Evolutionary conservation across 108 stramenopile species (phyloP).

Genomic region (Hondaea fermentalgiana): DNA sequence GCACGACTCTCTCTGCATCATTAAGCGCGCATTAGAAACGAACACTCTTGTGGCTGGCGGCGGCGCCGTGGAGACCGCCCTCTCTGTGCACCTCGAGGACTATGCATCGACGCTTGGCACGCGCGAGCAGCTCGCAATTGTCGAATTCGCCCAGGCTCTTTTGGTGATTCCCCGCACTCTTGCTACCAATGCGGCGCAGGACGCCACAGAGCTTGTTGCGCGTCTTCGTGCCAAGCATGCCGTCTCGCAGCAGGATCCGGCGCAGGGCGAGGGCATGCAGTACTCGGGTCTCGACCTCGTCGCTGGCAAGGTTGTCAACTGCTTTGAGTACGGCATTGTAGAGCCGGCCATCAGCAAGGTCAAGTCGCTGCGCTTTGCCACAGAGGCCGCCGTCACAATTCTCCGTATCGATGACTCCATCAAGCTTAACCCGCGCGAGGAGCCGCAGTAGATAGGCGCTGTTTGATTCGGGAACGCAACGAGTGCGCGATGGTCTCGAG

Average conservation of each 20-base stretch:
- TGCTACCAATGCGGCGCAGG: conserved; percentile 97
- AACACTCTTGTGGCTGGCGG: conserved; percentile 94
- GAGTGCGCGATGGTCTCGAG: no score
- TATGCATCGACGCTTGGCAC: conserved; percentile 83
- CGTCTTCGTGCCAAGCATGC: conserved; percentile 80
- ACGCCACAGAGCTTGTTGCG: conserved; percentile 92
- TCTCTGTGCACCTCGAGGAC: conserved; percentile 83
- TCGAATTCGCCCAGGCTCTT: conserved; percentile 93
- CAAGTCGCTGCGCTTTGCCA: conserved; percentile 93
- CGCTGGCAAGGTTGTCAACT: conserved; percentile 75
- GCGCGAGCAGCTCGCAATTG: conserved; percentile 93
- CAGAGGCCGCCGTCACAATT: conserved; percentile 97
- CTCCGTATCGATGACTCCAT: conserved; percentile 93
- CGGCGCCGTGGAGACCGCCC: conserved; percentile 91
- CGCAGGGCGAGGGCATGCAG: conserved; percentile 47
- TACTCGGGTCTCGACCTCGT: conserved; percentile 79
- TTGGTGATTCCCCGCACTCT: conserved; percentile 96
- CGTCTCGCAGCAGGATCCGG: conserved; percentile 31
- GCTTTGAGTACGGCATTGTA: conserved; percentile 87
- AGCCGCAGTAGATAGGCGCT: background rate
- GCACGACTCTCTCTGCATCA: conserved; percentile 91
- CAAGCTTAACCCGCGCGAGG: conserved; percentile 19
- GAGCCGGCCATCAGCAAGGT: conserved; percentile 99
- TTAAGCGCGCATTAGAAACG: conserved; percentile 94
- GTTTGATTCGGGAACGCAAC: no score